Evolutionary conservation across 106 monocot genomes (phyloP).

Genomic region (Phalaenopsis equestris): DNA sequence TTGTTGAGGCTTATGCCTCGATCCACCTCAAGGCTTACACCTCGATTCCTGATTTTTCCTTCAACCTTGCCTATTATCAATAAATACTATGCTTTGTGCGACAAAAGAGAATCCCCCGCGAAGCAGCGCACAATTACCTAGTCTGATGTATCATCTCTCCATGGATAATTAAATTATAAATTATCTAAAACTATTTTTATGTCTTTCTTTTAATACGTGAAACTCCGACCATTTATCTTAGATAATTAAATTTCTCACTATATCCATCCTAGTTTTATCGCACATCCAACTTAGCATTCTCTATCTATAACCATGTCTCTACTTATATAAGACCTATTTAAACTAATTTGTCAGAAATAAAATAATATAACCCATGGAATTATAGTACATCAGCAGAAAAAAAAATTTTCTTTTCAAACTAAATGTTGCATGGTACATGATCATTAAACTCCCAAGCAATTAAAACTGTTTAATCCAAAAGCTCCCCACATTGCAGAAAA

Average conservation of each 20-base stretch:
- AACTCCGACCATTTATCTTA: background rate
- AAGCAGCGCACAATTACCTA: too few species aligned
- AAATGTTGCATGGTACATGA: too few species aligned
- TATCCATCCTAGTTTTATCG: background rate
- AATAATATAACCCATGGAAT: background rate
- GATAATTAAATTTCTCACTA: background rate
- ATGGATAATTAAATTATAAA: background rate
- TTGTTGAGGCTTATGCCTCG: too few species aligned
- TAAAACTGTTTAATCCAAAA: too few species aligned
- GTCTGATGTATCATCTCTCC: background rate
- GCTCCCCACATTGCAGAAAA: too few species aligned
- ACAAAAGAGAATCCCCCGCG: too few species aligned
- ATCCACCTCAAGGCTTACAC: too few species aligned
- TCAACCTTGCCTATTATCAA: too few species aligned
- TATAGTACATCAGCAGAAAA: background rate
- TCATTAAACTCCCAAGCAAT: too few species aligned
- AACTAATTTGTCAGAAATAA: background rate
- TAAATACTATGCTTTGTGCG: too few species aligned
- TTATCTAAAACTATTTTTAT: background rate
- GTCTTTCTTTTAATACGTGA: background rate
- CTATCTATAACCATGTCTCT: background rate
- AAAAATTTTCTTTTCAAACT: too few species aligned
- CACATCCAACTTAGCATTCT: background rate
- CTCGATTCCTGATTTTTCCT: too few species aligned
- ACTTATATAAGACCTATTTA: background rate